Conservation (phyloP, 768 basidiomycete genomes). For the Pilatotrama ljubarskyi region DNA sequence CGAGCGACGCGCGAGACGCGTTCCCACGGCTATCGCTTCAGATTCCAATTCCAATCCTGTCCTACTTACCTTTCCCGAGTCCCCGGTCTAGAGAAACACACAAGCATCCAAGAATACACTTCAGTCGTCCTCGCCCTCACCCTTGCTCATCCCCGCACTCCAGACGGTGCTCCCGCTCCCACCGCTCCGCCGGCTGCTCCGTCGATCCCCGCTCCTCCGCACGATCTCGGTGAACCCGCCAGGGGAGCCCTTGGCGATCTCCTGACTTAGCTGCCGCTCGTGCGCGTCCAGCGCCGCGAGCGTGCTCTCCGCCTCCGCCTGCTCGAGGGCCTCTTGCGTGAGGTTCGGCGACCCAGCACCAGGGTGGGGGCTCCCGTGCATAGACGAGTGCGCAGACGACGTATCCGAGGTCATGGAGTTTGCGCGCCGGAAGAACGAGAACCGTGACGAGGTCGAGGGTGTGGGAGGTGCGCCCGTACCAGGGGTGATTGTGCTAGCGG, state of each 20-base stretch:
- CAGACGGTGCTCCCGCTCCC: conserved; percentile 79
- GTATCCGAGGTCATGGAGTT: conserved; percentile 47
- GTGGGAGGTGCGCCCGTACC: conserved; percentile 31
- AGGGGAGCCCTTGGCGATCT: conserved; percentile 70
- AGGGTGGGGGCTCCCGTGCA: conserved; percentile 22
- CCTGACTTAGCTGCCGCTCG: conserved; percentile 68
- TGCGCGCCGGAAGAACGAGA: conserved; percentile 71
- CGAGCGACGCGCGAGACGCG: background rate
- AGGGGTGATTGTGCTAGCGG: conserved; percentile 28
- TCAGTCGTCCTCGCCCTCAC: conserved; percentile 43
- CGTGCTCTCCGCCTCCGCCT: conserved; percentile 73
- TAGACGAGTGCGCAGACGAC: conserved; percentile 47
- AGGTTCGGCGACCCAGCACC: conserved; percentile 42
- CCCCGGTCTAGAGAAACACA: conserved; percentile 15
- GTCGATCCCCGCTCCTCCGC: conserved; percentile 51
- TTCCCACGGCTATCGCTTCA: conserved; percentile 1
- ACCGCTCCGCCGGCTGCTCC: conserved; percentile 57
- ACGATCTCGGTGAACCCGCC: conserved; percentile 82
- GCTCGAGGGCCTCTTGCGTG: conserved; percentile 76
- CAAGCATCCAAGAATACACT: conserved; percentile 11
- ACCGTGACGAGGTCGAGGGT: conserved; percentile 45
- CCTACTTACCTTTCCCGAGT: conserved; percentile 8
- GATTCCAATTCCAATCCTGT: conserved; percentile 9
- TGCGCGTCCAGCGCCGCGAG: conserved; percentile 79
- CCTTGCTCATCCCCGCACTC: conserved; percentile 80